phyloP scores from a whole-genome alignment of 345 rosid species.

The Pugionium dolabratum region DNA sequence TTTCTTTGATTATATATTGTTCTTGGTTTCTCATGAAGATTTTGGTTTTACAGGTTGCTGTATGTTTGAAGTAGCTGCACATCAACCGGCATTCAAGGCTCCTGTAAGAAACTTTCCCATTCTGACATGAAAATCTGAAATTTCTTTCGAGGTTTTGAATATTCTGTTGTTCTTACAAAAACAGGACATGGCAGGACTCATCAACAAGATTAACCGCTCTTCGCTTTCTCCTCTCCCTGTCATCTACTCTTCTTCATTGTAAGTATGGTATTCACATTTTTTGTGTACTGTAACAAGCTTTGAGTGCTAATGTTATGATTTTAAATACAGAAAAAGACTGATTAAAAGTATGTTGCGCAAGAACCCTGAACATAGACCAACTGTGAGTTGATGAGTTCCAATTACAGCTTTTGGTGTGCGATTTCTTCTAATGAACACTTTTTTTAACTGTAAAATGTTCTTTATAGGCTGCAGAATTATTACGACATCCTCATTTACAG shows the following conservation, averaged over 20 bases:
- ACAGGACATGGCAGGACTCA: constrained; percentile 94
- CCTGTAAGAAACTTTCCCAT: constrained; percentile 56
- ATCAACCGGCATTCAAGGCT: constrained; percentile 95
- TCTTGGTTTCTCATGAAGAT: constrained; percentile 34
- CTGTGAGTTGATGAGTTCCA: constrained; percentile 52
- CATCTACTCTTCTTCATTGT: constrained; percentile 84
- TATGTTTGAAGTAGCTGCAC: constrained; percentile 97
- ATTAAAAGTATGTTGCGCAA: constrained; percentile 88
- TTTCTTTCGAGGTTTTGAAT: not conserved
- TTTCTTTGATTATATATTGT: not conserved
- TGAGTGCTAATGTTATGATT: constrained; percentile 12
- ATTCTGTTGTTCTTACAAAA: not conserved
- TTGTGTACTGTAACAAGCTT: not conserved
- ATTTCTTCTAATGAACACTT: constrained; percentile 3
- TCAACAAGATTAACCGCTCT: constrained; percentile 93
- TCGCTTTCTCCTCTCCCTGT: constrained; percentile 92
- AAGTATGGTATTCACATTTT: constrained; percentile 37
- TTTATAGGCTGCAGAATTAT: constrained; percentile 84
- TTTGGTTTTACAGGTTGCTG: constrained; percentile 74
- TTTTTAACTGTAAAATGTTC: not conserved
- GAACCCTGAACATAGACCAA: constrained; percentile 82
- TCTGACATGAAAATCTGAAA: not conserved
- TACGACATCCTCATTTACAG: constrained; percentile 89
- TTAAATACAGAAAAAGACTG: constrained; percentile 72
- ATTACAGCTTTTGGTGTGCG: not conserved